phyloP scores from a whole-genome alignment of 176 grass and related monocot species.

The Lolium rigidum region DNA sequence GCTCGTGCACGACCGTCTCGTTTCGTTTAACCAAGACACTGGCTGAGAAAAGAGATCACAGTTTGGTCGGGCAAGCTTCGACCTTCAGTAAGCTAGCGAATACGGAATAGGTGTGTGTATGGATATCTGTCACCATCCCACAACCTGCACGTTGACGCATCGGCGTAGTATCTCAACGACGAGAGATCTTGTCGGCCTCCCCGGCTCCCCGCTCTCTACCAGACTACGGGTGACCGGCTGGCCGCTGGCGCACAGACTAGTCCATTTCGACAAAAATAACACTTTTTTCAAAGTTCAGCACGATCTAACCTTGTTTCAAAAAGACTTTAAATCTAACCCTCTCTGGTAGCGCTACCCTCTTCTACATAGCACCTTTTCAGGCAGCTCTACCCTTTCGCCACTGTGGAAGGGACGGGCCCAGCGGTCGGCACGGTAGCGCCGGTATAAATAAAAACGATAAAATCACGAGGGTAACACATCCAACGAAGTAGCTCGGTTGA shows the following conservation, averaged over 20 bases:
- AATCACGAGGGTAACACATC: no score
- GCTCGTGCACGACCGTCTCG: background rate
- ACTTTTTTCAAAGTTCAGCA: no score
- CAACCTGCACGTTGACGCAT: conserved; percentile 3
- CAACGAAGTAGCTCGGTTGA: no score
- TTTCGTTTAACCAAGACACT: background rate
- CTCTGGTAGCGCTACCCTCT: no score
- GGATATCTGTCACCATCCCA: background rate
- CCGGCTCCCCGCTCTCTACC: background rate
- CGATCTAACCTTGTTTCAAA: no score
- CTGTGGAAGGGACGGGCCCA: no score
- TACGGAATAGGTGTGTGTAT: background rate
- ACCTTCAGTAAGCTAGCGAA: background rate
- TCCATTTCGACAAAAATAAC: background rate
- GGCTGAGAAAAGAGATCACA: background rate
- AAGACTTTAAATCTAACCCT: no score
- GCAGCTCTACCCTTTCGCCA: no score
- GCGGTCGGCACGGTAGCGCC: no score
- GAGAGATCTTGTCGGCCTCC: background rate
- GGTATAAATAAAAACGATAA: no score
- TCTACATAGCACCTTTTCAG: no score
- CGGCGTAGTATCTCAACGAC: conserved; percentile 37
- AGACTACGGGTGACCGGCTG: background rate
- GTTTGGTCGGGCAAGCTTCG: background rate
- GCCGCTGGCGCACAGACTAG: background rate